Evolutionary conservation across 2,329 filamentous ascomycete genomes (phyloP), one percentile per base, ranked within the genome.

Genomic region (Ascomycota sp.): DNA sequence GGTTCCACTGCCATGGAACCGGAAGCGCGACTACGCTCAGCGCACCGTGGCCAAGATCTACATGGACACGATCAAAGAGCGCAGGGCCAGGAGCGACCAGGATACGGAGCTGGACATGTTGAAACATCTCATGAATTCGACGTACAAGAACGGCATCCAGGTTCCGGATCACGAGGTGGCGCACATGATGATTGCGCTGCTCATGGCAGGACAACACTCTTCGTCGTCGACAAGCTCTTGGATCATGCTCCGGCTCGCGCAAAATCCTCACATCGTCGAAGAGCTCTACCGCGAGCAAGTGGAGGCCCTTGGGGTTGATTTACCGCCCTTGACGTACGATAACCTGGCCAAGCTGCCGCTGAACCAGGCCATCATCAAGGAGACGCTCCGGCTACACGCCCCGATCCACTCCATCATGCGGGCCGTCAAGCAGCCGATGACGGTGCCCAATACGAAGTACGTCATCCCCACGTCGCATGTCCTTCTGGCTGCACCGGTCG

Each of bases 341-440:
- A 68, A 76, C 42, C 66, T 93, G 11, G 63, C 74, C 43, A 76
- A 76, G 53, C 67, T 93, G 27, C 72, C 81, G 33, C 69, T 93
- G 13, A 80, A 92, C 61, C 66, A 75, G 45, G 76, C 81, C 45
- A 74, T 91, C 41, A 68, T 93, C 57, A 89, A 86, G 60, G 84
- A 93, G 58, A 92, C 84, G 3, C 74, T 93, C 29, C 78, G 84
- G 40, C 64, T 93, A 11, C 80, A 93, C 53, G 78, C 83, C 1
- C 84, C 84, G 1, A 93, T 95, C 47, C 84, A 93, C 66, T 89
- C 80, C 33, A 92, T 95, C 48, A 71, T 95, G 65, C 81, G 84
- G 46, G 78, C 80, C 45, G 86, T 92, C 53, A 92, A 86, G 61
- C 70, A 72, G 42, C 82, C 84, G 38, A 81, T 93, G 68, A 67